Evolutionary conservation across 1,284 basidiomycete genomes (phyloP).

Genomic region (Ceratobasidium theobromae): DNA sequence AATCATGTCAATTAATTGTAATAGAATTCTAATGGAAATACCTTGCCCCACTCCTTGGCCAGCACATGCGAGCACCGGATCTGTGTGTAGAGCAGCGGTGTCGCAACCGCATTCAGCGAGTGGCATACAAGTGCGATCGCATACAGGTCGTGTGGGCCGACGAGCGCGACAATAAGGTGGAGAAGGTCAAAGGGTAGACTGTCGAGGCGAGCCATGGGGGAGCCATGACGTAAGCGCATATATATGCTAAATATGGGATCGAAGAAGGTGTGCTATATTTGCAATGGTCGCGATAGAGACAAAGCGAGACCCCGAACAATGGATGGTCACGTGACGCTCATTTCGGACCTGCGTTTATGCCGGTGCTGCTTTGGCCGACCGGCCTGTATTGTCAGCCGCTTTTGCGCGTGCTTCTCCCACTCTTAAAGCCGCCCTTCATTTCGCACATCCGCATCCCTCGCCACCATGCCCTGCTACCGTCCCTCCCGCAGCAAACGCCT

Average conservation of each 20-base stretch:
- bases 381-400: slow-evolving; percentile 15
- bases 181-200: slow-evolving; percentile 21
- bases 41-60: slow-evolving; percentile 24
- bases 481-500: slow-evolving; percentile 26
- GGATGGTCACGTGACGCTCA: slow-evolving; percentile 28
- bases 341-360: slow-evolving; percentile 16
- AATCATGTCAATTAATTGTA: not conserved
- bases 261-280: too few species aligned
- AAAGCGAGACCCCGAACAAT: slow-evolving; percentile 22
- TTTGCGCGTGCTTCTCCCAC: slow-evolving; percentile 4
- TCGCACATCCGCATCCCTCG: slow-evolving; percentile 17
- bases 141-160: not conserved
- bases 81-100: slow-evolving; percentile 15
- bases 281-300: slow-evolving; percentile 17
- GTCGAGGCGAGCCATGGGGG: slow-evolving; percentile 27
- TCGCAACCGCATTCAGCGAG: slow-evolving; percentile 13
- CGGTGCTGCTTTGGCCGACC: not conserved
- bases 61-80: slow-evolving; percentile 21
- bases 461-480: slow-evolving; percentile 32
- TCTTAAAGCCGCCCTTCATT: slow-evolving; percentile 22
- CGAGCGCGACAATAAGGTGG: slow-evolving; percentile 6
- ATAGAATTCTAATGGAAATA: not conserved
- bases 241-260: too few species aligned
- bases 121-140: slow-evolving; percentile 22
- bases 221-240: not conserved